Evolutionary conservation across 495 filamentous ascomycete species (phyloP), one percentile per base, ranked within the genome.

Genomic region (Penicillium verhagenii): DNA sequence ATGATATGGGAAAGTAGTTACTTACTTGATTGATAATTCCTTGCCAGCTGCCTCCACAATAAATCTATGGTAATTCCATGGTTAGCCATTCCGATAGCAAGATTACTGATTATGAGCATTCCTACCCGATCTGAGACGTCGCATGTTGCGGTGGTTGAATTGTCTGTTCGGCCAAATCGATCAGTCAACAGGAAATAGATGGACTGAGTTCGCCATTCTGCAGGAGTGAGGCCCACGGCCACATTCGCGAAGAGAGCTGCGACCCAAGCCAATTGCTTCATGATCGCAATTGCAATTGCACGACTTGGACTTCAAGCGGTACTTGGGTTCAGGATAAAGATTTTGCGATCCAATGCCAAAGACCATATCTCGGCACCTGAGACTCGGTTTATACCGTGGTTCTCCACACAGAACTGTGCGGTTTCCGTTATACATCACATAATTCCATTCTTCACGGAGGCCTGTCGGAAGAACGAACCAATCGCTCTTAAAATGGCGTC

Each of bases 171-270:
- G 19, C 83, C 88, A 57, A 92, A 87, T 8, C 90, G 79, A 66
- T 91, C 89, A 7, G 87, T 90, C 19, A 92, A 66, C 33, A 89
- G 75, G 66, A 89, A 87, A 61, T 91, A 92, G 56, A 91, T 86
- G 14, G 82, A 84, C 47, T 82, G 82, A 33, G 72, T 74, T 28
- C 84, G 76, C 85, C 86, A 89, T 57, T 80, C 72, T 8, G 73
- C 76, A 8, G 81, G 67, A 0, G 71, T 69, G 0, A 72, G 66
- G 1, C 68, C 75, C 13, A 61, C 28, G 7, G 52, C 56, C 10
- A 24, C 21, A 25, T 14, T n/a, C 23, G 23, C 42, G 8, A 45
- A 45, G 11, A 45, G 23, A 4, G n/a, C 14, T 1, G 42, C 16
- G 14, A 24, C 40, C 21, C n/a, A 38, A 20, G 14, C 16, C 1